Percentiles rank a stretch among this genome's conserved stretches.
Evolutionary conservation across 768 basidiomycete genomes (phyloP).

Genomic region (Psilocybe azurescens): DNA sequence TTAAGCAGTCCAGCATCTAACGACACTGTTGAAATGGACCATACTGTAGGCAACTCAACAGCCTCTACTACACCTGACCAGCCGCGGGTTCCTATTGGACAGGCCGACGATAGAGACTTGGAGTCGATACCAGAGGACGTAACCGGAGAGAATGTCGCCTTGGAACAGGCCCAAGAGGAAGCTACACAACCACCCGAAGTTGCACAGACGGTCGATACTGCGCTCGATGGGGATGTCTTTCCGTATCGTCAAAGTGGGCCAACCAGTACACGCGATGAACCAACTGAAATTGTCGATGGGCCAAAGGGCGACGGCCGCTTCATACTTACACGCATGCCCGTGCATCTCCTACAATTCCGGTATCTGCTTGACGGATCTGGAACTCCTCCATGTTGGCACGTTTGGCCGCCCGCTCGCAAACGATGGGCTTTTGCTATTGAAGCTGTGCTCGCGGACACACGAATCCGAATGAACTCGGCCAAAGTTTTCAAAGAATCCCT

Average conservation of each 20-base stretch:
- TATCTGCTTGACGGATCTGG: conserved; percentile 12
- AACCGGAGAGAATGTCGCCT: too few relatives aligned
- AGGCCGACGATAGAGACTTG: too few relatives aligned
- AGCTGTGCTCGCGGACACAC: conserved; percentile 10
- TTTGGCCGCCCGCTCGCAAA: conserved; percentile 8
- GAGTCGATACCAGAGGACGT: too few relatives aligned
- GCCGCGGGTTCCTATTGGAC: too few relatives aligned
- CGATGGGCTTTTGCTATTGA: conserved; percentile 21
- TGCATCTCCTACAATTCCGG: conserved; percentile 14
- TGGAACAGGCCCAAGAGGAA: too few relatives aligned
- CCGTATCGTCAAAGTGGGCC: background rate
- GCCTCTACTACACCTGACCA: too few relatives aligned
- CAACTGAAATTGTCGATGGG: background rate
- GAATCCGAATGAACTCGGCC: conserved; percentile 4
- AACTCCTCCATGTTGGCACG: conserved; percentile 6
- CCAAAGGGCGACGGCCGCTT: conserved; percentile 2
- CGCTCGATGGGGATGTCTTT: too few relatives aligned
- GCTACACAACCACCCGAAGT: too few relatives aligned
- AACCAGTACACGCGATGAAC: background rate
- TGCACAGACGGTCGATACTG: too few relatives aligned
- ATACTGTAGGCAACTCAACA: too few relatives aligned
- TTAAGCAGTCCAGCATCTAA: too few relatives aligned
- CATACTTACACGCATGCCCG: conserved; percentile 10
- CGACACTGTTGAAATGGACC: too few relatives aligned
- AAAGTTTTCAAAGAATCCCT: conserved; percentile 1